Evolutionary conservation across 352 stramenopile species (phyloP), one percentile per base, ranked within the genome.

Genomic region (Phytophthora hybrid): DNA sequence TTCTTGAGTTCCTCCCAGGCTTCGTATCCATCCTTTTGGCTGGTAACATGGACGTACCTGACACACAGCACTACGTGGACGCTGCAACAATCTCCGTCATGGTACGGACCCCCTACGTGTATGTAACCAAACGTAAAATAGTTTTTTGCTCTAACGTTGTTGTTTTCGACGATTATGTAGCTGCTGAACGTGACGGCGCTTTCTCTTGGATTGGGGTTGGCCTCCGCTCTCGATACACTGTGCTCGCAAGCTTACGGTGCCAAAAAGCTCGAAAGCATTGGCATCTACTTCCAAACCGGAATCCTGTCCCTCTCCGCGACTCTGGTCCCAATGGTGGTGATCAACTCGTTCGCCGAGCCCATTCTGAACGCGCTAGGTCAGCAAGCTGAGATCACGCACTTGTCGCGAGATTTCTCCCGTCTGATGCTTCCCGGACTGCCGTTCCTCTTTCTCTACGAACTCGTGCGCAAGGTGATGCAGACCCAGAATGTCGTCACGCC

Each of bases 391-490:
- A 82, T 97, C 37, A 77, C 90, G 1, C 19, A 68, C 7, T 69
- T 87, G 59, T 79, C 87, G 0, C 82, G 81, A 32, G 64, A 89
- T 1, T 94, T 93, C 7, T 84, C 80, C 5, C 44, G 87, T 5
- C 86, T 91, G 68, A 78, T 82, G 51, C 57, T 96, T 3, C 78
- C 78, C 2, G 83, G 87, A 41, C 37, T 87, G 41, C 88, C 89
- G 34, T 93, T 90, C 55, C 49, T 93, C 6, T 96, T 93, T 49
- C 64, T 83, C 1, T 97, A 93, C 68, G 89, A 97, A 70, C 68
- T 95, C 10, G 63, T 94, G 5, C 82, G 89, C 49, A 95, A 94
- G 63, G 75, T 90, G 16, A 77, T 90, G 18, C 87, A 95, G 57
- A 74, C 89, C 0, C 82, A 93, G 59, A 91, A 93, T 63, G 83